Base-by-base conservation (phyloP, 202 grass and related monocot species). In the Bolboschoenoplectus hybrid region DNA sequence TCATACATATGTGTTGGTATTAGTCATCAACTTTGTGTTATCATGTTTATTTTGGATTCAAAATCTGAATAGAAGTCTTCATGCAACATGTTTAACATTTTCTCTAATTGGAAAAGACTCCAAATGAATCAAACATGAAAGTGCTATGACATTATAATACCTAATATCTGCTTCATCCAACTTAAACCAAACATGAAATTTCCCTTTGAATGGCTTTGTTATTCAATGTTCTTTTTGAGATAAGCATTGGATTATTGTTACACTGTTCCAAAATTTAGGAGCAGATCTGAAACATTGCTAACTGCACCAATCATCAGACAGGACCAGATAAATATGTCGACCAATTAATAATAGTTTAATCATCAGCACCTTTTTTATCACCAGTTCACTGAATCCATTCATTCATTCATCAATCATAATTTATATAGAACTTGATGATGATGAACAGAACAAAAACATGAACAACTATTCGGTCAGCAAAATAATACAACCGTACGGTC, bases 401-500 rank as follows among this genome's bases (percentile, higher is more conserved):
- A 26, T 26, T 26, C 26, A 26, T 26, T 10, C 32, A 36, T 34
- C 16, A 65, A 65, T 65, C 63, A 66, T 66, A 35, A 66, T 66
- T 66, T 66, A 66, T 2, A 26, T 26, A 26, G 26, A 26, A 26
- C 26, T 26, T 26, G 26, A 26, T 26, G 26, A 26, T 26, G 9
- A 50, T 43, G 14, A 46, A 71, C 46, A 32, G 20, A 34, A 1
- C 19, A 11, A 52, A 51, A 74, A 44, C 71, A 74, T 34, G n/a
- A 69, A 20, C n/a, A 74, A 74, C 71, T 51, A 32, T 74, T 51
- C 19, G 9, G n/a, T 26, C 45, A 74, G 70, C 26, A 26, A 74
- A 13, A 51, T 34, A 74, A 50, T 74, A 34, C 0, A 49, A 26
- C 8, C 11, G 45, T 74, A 50, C 70, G 9, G 8, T 68, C 65